Evolutionary conservation across 1,139 yeast species (phyloP).

Genomic region (Yamadazyma buinensis): DNA sequence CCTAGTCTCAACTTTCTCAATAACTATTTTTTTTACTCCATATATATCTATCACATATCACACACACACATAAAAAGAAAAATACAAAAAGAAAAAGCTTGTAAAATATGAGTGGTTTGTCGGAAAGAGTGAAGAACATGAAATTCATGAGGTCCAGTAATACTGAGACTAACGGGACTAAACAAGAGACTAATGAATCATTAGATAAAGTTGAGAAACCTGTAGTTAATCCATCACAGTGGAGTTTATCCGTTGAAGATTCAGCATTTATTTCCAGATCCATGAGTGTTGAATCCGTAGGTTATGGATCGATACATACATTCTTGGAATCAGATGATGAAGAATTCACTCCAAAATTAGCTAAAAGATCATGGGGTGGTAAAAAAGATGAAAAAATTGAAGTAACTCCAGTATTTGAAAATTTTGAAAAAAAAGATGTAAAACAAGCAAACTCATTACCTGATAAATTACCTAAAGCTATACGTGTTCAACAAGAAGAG

Average conservation of each 20-base stretch:
- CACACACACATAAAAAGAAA: too few species aligned
- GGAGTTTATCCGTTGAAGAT: conserved; percentile 43
- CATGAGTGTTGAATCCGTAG: conserved; percentile 33
- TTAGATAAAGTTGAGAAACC: too few species aligned
- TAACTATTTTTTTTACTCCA: too few species aligned
- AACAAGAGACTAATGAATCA: neutral
- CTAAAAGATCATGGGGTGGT: conserved; percentile 25
- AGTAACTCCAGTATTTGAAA: neutral
- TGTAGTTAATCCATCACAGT: conserved; percentile 53
- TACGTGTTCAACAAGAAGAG: conserved; percentile 6
- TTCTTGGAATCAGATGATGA: conserved; percentile 13
- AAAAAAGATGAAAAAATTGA: neutral
- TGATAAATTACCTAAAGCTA: conserved; percentile 3
- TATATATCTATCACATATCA: too few species aligned
- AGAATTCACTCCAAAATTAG: conserved; percentile 17
- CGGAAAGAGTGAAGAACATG: conserved; percentile 71
- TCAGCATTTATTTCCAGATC: too few species aligned
- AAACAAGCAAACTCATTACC: neutral
- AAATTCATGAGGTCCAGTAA: conserved; percentile 46
- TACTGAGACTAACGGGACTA: neutral
- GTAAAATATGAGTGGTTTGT: conserved; percentile 43
- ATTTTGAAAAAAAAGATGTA: neutral
- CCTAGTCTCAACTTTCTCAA: too few species aligned
- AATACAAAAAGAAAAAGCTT: too few species aligned
- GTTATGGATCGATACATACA: conserved; percentile 43